A percentile compares a stretch with the other conserved stretches of the same genome.
Conservation (phyloP, 1,284 basidiomycete species). For the Pseudozyma sp. region DNA sequence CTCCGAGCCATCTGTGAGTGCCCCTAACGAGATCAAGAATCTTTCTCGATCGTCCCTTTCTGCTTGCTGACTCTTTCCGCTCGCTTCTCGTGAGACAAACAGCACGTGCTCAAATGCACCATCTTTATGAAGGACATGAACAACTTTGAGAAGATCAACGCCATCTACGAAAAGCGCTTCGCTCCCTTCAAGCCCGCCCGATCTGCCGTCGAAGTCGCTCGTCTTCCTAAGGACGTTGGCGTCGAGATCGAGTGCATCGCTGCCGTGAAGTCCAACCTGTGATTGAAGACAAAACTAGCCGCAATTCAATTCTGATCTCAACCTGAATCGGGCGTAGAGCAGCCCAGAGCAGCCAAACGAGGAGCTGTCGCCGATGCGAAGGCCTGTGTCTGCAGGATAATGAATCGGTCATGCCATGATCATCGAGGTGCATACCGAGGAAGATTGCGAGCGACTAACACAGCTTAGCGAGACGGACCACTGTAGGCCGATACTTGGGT, state of each 20-base stretch:
- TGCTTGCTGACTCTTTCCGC: constrained; percentile 1
- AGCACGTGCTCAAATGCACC: constrained; percentile 67
- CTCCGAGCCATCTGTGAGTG: constrained; percentile 49
- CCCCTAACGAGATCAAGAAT: no score
- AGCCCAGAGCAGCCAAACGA: not conserved
- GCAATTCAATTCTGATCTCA: not conserved
- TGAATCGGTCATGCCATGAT: not conserved
- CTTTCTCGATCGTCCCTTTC: no score
- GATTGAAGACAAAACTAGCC: not conserved
- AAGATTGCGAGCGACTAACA: not conserved
- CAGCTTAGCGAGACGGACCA: constrained; percentile 16
- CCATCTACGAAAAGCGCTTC: constrained; percentile 68
- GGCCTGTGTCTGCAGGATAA: not conserved
- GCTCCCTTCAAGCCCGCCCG: constrained; percentile 83
- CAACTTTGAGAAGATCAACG: constrained; percentile 87
- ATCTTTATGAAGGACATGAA: constrained; percentile 93
- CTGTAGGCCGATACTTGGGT: constrained; percentile 19
- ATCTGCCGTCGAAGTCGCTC: constrained; percentile 78
- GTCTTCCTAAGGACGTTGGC: constrained; percentile 81
- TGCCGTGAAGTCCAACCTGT: constrained; percentile 58
- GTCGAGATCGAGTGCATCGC: constrained; percentile 94
- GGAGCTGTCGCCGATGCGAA: not conserved
- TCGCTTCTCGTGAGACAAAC: not conserved
- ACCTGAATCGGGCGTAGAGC: not conserved
- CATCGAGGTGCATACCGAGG: constrained; percentile 6